Evolutionary conservation across 805 yeast species (phyloP), one percentile per base, ranked within the genome.

Genomic region (Kodamaea neixiangensis): DNA sequence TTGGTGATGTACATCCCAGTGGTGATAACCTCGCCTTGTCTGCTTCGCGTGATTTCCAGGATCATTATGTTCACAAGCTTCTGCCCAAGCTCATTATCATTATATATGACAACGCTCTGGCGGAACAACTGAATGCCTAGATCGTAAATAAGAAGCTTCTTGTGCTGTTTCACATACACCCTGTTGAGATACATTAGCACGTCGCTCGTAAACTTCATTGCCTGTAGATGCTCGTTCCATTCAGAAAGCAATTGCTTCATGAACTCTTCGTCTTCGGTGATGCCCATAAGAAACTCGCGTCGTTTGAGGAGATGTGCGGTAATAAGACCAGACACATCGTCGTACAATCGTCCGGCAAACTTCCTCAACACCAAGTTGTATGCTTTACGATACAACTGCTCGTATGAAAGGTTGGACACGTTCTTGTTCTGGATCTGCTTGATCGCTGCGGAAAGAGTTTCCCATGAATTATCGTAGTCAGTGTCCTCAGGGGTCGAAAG

Each of bases 121-220:
- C 86, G 79, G 64, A 89, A 91, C 7, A 84, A 65, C 29, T 77
- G 78, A 19, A 90, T 73, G 0, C 96, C 96, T 44, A 85, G 75
- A 61, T 91, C 97, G 61, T 85, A 86, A 2, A 86, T 76, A 51
- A 84, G 70, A 3, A 87, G 82, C 46, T 82, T 69, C 58, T 81
- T 84, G 49, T 76, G 73, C 55, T 86, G 92, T 56, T 82, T 84
- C 21, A 91, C 87, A 58, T 87, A 90, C 0, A 89, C 96, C 41
- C 96, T 78, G 62, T 91, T 96, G 62, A 92, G 67, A 61, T 91
- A 91, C 87, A 91, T 85, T 63, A 89, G 71, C 2, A 91, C 88
- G 65, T 92, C 96, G 58, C 92, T 80, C 41, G 89, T 80, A 78
- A 89, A 82, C 55, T 88, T 77, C 85, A 89, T 87, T 45, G 86